Base-by-base conservation (phyloP, 768 basidiomycete species). In the Suillus variegatus region DNA sequence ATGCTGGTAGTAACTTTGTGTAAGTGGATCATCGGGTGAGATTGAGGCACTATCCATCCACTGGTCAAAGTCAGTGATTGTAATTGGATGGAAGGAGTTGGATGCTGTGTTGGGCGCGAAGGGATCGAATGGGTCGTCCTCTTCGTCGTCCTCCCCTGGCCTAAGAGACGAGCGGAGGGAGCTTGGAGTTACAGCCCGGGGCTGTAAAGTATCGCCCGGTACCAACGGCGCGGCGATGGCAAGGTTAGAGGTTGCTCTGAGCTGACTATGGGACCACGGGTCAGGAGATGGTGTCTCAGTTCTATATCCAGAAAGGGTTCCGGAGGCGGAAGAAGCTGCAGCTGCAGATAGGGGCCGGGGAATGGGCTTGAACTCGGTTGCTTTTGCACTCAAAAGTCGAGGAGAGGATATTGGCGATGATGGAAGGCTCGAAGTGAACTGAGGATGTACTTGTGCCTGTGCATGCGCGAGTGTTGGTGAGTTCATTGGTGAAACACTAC, bases 161-260 rank as follows among this genome's bases (percentile, higher is more conserved):
- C 84, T 84, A 49, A 86, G 81, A 36, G 88, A 88, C 13, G 89
- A 86, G 46, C 90, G 88, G 36, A 91, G 80, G 35, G 88, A 89
- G 65, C 87, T 91, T 13, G 92, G 91, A 0, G 91, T 90, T 55
- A 84, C 80, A 6, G 89, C 82, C 51, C 87, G 84, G 38, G 85
- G 51, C 72, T 75, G 67, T 36, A 82, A 69, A 4, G 79, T 80
- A 65, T 85, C 85, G 66, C 94, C 92, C 56, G 93, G 91, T 54
- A 95, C 83, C 28, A 97, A 82, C 6, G 95, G 95, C 0, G 94
- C 92, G 9, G 95, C 95, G 66, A 97, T 95, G 43, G 95, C 95
- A 10, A 97, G 85, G 73, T 94, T 97, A 16, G 92, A 92, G 1
- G 88, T 86, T 0, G 88, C 87, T 66, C 92, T 84, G 40, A 84